Conservation (phyloP, 2,329 filamentous ascomycete species). For the Neocatenulostroma microsporum region DNA sequence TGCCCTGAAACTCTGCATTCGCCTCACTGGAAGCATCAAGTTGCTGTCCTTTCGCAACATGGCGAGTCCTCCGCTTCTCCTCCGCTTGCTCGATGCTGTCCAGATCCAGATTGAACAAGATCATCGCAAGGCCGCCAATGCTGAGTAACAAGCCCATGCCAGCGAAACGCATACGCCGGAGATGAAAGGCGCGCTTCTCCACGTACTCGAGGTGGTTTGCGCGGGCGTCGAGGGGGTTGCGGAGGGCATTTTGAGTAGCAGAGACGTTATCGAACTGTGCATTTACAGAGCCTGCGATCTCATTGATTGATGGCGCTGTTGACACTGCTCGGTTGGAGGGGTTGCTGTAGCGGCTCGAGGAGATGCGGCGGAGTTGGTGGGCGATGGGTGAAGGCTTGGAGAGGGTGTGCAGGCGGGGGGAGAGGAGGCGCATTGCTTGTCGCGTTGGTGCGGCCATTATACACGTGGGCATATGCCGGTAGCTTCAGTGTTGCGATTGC, state of each 20-base stretch:
- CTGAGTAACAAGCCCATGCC: conserved; percentile 30
- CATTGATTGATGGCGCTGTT: conserved; percentile 14
- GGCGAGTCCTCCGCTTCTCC: conserved; percentile 17
- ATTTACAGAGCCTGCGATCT: conserved; percentile 20
- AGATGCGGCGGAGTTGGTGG: conserved; percentile 19
- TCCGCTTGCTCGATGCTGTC: conserved; percentile 25
- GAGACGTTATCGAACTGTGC: conserved; percentile 8
- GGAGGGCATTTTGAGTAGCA: conserved; percentile 5
- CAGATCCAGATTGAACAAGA: conserved; percentile 28
- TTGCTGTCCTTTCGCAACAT: conserved; percentile 22
- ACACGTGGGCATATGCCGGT: too few species aligned
- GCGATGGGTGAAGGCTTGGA: conserved; percentile 11
- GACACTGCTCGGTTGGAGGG: conserved; percentile 22
- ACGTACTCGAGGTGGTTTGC: conserved; percentile 19
- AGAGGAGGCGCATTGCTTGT: conserved; percentile 24
- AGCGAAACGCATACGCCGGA: conserved; percentile 30
- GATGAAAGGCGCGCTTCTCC: conserved; percentile 24
- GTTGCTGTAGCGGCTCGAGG: conserved; percentile 31
- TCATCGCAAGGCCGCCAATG: conserved; percentile 22
- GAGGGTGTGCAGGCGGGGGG: conserved; percentile 20
- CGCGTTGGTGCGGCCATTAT: conserved; percentile 22
- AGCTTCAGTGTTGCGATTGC: too few species aligned
- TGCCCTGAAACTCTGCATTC: conserved; percentile 42
- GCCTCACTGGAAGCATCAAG: conserved; percentile 28
- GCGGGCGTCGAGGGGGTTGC: conserved; percentile 20